Percentiles rank a stretch among this genome's conserved stretches.
Evolutionary conservation across 2,329 filamentous ascomycete genomes (phyloP).

Genomic region (Aureobasidium sp.): DNA sequence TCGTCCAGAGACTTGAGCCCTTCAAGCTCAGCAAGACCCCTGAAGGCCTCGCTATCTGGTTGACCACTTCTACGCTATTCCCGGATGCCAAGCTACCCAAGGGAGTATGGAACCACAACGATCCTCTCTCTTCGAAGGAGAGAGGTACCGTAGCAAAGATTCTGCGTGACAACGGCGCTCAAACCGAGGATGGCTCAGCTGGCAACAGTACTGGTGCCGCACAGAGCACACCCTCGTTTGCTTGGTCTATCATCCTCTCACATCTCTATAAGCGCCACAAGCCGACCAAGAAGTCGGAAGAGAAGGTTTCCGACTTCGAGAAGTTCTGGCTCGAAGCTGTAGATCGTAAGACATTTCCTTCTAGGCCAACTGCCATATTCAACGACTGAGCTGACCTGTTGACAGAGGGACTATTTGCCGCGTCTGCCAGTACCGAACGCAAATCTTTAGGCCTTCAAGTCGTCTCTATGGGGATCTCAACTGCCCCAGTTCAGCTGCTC

Average conservation of each 20-base stretch:
- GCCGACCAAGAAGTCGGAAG: constrained; percentile 6
- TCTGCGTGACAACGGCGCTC: constrained; percentile 64
- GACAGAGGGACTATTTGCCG: constrained; percentile 73
- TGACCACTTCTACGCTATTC: constrained; percentile 60
- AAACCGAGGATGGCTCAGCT: constrained; percentile 32
- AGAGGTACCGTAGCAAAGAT: constrained; percentile 64
- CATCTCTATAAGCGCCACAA: constrained; percentile 31
- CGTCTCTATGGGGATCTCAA: constrained; percentile 60
- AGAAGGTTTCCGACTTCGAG: constrained; percentile 45
- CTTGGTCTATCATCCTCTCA: constrained; percentile 72
- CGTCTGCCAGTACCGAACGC: constrained; percentile 73
- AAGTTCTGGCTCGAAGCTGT: constrained; percentile 83
- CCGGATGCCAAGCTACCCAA: constrained; percentile 55
- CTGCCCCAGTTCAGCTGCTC: constrained; percentile 44
- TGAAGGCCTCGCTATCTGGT: constrained; percentile 85
- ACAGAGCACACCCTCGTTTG: constrained; percentile 76
- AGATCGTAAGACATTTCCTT: constrained; percentile 54
- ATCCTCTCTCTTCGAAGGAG: constrained; percentile 65
- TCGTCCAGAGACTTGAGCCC: constrained; percentile 24
- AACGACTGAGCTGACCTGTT: constrained; percentile 18
- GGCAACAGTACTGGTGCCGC: constrained; percentile 57
- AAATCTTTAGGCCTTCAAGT: constrained; percentile 90
- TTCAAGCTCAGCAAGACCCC: constrained; percentile 68
- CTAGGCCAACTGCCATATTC: neutral
- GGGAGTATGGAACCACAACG: constrained; percentile 64